Conservation (phyloP, 768 basidiomycete genomes). For the Lyophyllum shimeji region DNA sequence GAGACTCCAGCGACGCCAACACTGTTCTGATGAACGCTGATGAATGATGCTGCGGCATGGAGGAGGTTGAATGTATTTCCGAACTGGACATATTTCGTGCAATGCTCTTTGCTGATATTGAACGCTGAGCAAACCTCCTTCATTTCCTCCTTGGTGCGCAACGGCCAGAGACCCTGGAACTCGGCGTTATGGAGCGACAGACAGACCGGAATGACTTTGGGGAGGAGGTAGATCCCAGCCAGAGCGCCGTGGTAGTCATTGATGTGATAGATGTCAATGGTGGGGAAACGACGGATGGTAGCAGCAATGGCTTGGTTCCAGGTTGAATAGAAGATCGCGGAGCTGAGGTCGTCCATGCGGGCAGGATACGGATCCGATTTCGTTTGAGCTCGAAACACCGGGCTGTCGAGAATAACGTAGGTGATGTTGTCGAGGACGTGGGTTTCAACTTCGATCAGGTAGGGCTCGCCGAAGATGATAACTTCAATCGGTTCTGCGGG, state of each 20-base stretch:
- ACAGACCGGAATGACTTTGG: slow-evolving; percentile 87
- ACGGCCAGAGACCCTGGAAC: slow-evolving; percentile 96
- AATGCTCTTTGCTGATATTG: slow-evolving; percentile 95
- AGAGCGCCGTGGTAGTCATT: slow-evolving; percentile 96
- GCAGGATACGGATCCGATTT: slow-evolving; percentile 95
- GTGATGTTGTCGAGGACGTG: slow-evolving; percentile 95
- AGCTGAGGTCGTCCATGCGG: slow-evolving; percentile 95
- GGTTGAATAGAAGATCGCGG: slow-evolving; percentile 96
- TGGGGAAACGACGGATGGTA: slow-evolving; percentile 81
- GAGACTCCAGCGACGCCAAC: slow-evolving; percentile 95
- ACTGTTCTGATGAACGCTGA: slow-evolving; percentile 90
- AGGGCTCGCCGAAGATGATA: slow-evolving; percentile 93
- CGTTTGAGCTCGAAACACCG: slow-evolving; percentile 95
- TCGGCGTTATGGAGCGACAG: slow-evolving; percentile 95
- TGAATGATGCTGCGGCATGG: slow-evolving; percentile 90
- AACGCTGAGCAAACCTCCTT: slow-evolving; percentile 98
- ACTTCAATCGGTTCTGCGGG: slow-evolving; percentile 94
- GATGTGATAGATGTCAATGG: slow-evolving; percentile 92
- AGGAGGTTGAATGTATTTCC: slow-evolving; percentile 97
- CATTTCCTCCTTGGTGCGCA: slow-evolving; percentile 97
- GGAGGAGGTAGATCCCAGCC: slow-evolving; percentile 87
- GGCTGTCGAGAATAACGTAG: slow-evolving; percentile 90
- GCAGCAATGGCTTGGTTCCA: slow-evolving; percentile 98
- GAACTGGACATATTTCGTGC: slow-evolving; percentile 96
- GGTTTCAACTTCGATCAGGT: slow-evolving; percentile 94